Evolutionary conservation across 208 protist genomes (phyloP), one percentile per base, ranked within the genome.

Genomic region (Leishmania major): DNA sequence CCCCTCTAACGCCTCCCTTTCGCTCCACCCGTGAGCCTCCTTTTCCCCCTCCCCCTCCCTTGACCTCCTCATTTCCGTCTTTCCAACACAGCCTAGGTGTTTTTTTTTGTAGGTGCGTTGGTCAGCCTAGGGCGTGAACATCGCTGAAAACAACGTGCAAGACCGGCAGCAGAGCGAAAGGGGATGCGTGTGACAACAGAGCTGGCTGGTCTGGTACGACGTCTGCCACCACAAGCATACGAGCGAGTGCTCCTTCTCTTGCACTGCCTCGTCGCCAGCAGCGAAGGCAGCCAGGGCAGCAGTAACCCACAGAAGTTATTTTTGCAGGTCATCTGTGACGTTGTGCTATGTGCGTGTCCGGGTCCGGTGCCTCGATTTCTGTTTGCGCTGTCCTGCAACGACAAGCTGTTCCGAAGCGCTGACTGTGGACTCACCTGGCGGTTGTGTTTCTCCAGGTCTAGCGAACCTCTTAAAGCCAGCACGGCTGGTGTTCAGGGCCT

Each of bases 361-460:
- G 84, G 83, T 0, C n/a, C 75, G 1, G 69, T 83, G 22, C 87
- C 88, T 13, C 86, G 90, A 13, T 96, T 96, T 83, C 75, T 95
- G 49, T 92, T 96, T 80, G 89, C 86, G 8, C 79, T 91, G 17
- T 90, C 87, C 10, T 88, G 71, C 55, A 93, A 92, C 76, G 84
- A 79, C 37, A 82, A 82, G 49, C 81, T 96, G 37, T 71, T 95
- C 10, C 90, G 93, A 31, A 94, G 90, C 75, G 84, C 91, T n/a
- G 91, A 96, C 79, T 75, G 84, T 53, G 93, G 93, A 19, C 57
- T 53, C 25, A 90, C 90, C 35, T 96, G 93, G 93, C 78, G 80
- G 22, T 55, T 78, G 57, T 78, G 87, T 60, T 90, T 84, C 78
- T 53, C 81, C 22, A 79, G 66, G 22, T 77, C 83, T 57, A 76